Conservation (phyloP, 1,284 basidiomycete species). For the Moniliophthora roreri region DNA sequence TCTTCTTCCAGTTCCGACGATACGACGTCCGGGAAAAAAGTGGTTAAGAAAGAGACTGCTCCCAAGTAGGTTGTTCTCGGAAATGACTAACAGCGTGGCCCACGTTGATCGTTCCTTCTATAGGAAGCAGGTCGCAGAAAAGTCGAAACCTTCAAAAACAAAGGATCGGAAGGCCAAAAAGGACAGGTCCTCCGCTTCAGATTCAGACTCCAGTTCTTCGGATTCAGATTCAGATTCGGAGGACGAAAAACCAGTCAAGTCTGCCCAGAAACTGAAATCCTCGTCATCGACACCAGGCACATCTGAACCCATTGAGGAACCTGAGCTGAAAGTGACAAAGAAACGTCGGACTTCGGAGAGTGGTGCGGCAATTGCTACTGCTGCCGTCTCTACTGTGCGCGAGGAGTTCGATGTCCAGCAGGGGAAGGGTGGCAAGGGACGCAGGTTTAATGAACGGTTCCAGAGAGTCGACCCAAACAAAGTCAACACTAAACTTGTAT, state of each 20-base stretch:
- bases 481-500: slow-evolving; percentile 56
- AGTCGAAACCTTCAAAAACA: background rate
- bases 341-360: slow-evolving; percentile 55
- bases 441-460: slow-evolving; percentile 64
- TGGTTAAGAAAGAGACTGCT: background rate
- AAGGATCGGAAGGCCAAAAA: slow-evolving; percentile 10
- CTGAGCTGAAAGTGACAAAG: slow-evolving; percentile 41
- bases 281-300: slow-evolving; percentile 2
- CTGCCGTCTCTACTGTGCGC: slow-evolving; percentile 26
- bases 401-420: slow-evolving; percentile 14
- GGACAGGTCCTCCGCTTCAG: slow-evolving; percentile 24
- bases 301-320: background rate
- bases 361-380: slow-evolving; percentile 50
- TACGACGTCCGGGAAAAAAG: background rate
- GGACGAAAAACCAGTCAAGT: slow-evolving; percentile 7
- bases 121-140: slow-evolving; percentile 2
- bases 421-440: slow-evolving; percentile 25
- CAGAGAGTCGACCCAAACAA: slow-evolving; percentile 78
- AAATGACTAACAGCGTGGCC: background rate
- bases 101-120: background rate
- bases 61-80: background rate
- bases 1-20: background rate
- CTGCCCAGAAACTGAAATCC: slow-evolving; percentile 11
- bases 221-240: slow-evolving; percentile 16
- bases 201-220: slow-evolving; percentile 23